Base-by-base conservation (phyloP, 2,329 filamentous ascomycete genomes). In the Capronia epimyces region DNA sequence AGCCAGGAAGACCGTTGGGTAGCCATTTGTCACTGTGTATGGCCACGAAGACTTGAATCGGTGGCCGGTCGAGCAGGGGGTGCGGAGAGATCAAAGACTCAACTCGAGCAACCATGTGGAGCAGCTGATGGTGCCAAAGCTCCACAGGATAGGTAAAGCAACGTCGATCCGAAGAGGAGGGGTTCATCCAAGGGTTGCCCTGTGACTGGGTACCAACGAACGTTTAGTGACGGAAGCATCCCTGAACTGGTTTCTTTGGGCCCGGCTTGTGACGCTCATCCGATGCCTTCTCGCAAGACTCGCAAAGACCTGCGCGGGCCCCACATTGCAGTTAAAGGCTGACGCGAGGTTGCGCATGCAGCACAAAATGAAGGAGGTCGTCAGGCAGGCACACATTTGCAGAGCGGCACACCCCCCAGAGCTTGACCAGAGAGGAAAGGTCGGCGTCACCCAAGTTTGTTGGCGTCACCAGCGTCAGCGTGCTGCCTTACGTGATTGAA, bases 131-230 rank as follows among this genome's bases (percentile, higher is more conserved):
- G 31, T 34, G n/a, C 9, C 5, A 13, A 13, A 34, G 31, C 9
- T 20, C 34, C 34, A 37, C 34, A 7, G 16, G 18, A 37, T 8
- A 9, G 27, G 34, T 37, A 20, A 5, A 37, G 7, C 24, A 43
- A 32, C 20, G 24, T 43, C 39, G 20, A 42, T 42, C 39, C 39
- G 39, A 42, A 42, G 39, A 25, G 18, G 21, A 25, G 5, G 39
- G 21, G 21, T 9, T 3, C 12, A n/a, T 31, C 5, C 12, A 9
- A 12, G 42, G 42, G 3, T 46, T 15, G 29, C 15, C 7, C 29
- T 34, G n/a, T 47, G 34, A 47, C 44, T 47, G 44, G 44, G 12
- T 47, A 47, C 44, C 44, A 40, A 40, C 15, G 15, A 9, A 29
- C 7, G 2, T 15, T 47, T 39, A 39, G 32, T n/a, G 44, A 29